Evolutionary conservation across 257 asterid species (phyloP), one percentile per base, ranked within the genome.

Genomic region (Capsicum rhomboideum): DNA sequence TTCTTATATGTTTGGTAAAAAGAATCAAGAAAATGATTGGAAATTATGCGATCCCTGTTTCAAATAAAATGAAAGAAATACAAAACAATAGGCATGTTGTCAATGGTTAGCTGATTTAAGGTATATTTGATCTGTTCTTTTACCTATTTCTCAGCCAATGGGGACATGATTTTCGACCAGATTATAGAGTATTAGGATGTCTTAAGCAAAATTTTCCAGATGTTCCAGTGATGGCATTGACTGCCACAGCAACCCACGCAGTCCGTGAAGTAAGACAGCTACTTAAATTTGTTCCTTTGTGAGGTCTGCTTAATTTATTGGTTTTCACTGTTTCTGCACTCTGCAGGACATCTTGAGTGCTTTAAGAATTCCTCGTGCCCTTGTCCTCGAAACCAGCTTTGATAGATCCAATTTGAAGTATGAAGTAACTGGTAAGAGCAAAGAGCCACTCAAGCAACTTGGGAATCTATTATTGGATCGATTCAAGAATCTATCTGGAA

Each of bases 111-210:
- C 78, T 69, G 2, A 69, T 69, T 69, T 69, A 69, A 69, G 78
- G 78, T 75, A 31, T 23, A 14, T 49, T 26, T 49, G 61, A 75
- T 49, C 42, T 81, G 55, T 82, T 21, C 50, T 84, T 85, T 86
- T 82, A 53, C 40, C 68, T 85, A 72, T 87, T 83, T 88, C 87
- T 86, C 95, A 94, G 98, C 89, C 99, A 97, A 85, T 95, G 99
- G 99, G 99, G 99, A 63, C 98, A 97, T 86, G 99, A 95, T 89
- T 97, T 95, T 86, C 98, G 98, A 67, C 99, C 98, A 1, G 99
- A 97, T 93, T 97, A 97, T 85, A 90, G 97, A 91, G 89, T 89
- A 80, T 78, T 97, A 86, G 97, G 99, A 80, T 94, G 99, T 89
- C 97, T 97, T 58, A 97, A 97, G 92, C 94, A 88, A 87, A 94